Base-by-base conservation (phyloP, 306 rosid genomes). In the Pueraria montana region DNA sequence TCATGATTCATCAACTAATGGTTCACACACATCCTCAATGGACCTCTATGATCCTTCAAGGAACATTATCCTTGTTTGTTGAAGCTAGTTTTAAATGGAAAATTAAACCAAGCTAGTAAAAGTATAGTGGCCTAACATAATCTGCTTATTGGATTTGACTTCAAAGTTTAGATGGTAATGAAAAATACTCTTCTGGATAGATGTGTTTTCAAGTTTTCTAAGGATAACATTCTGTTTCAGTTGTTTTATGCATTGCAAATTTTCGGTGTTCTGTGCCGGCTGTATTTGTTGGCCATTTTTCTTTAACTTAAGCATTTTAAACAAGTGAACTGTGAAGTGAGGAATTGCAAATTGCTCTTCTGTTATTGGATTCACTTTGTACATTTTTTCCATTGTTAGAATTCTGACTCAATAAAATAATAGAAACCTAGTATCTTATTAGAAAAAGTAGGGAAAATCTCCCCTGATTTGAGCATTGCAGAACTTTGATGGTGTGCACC, bases 281-380 rank as follows among this genome's bases (percentile, higher is more conserved):
- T 69, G 18, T 24, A 9, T 36, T 14, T 76, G 61, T 11, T 45
- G 71, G 5, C 62, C 20, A 42, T 32, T 32, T 21, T 4, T 21
- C 18, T 30, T 30, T 30, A 43, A 48, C 24, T 14, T 6, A 0
- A 0, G 5, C 26, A 65, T 36, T 79, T 10, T 30, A 32, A 63
- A 10, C 58, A 20, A 52, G 59, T 32, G 46, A 27, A 48, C 6
- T n/a, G 13, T 65, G 46, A 65, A 24, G 2, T 63, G 69, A 34
- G 52, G 40, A 24, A 17, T 61, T 59, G 52, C 11, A 12, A 21
- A 7, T 26, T 55, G 52, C 24, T 21, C 0, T 70, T n/a, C 40
- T 55, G 38, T 38, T 23, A 34, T 36, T 78, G 38, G 56, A 78
- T 46, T 72, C 43, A 24, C 48, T 42, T n/a, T n/a, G n/a, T n/a